A percentile compares a stretch with the other conserved stretches of the same genome.
These are phyloP conservation scores for Spathaspora sp. DNA, from an alignment of 1,139 yeast species.

Conservation along the genomic window DNA sequence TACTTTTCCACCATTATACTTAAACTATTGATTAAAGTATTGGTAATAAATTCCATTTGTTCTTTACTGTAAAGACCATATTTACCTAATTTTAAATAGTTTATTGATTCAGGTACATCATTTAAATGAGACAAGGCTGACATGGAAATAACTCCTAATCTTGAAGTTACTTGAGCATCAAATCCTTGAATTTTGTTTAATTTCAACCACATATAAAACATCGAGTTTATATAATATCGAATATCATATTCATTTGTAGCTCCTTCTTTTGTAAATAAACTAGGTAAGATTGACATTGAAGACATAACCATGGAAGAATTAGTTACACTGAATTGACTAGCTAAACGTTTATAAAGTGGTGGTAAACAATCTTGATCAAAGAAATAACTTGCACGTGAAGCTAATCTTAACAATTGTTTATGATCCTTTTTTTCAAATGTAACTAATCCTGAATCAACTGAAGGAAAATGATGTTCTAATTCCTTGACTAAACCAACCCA, in stretches of 20 bases:
- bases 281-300: constrained; percentile 57
- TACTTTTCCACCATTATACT: constrained; percentile 44
- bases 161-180: constrained; percentile 66
- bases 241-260: constrained; percentile 35
- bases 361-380: constrained; percentile 42
- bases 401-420: constrained; percentile 42
- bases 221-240: constrained; percentile 58
- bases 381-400: constrained; percentile 48
- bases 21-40: constrained; percentile 54
- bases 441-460: constrained; percentile 29
- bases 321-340: constrained; percentile 53
- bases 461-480: constrained; percentile 32
- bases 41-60: constrained; percentile 61
- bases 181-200: constrained; percentile 56
- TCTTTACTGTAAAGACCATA: constrained; percentile 64
- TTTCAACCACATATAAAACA: constrained; percentile 75
- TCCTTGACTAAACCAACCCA: constrained; percentile 52
- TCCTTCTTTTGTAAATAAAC: constrained; percentile 24
- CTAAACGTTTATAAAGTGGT: constrained; percentile 33
- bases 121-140: constrained; percentile 39
- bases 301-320: constrained; percentile 61
- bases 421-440: constrained; percentile 44
- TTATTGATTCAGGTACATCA: constrained; percentile 21
- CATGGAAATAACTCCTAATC: constrained; percentile 64
- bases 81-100: constrained; percentile 19